Conservation (phyloP, 257 asterid species). For the Rauvolfia tetraphylla region DNA sequence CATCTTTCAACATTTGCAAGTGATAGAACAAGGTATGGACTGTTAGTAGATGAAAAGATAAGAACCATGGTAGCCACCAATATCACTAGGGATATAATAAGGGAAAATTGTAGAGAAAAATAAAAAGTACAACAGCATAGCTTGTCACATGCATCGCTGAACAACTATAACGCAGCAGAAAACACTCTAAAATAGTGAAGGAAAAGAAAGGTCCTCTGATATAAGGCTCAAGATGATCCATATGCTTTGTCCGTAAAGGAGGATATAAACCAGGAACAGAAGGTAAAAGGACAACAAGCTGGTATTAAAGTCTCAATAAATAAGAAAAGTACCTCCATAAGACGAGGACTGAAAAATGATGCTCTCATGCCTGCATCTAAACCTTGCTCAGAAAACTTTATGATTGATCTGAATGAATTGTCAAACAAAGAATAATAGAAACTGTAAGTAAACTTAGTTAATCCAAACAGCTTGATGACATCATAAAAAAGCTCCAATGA, state of each 20-base stretch:
- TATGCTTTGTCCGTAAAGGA: not conserved
- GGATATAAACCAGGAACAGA: not conserved
- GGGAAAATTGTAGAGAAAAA: constrained; percentile 1
- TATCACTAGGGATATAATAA: not conserved
- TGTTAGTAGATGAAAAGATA: not conserved
- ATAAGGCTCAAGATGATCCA: not conserved
- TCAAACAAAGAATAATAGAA: constrained; percentile 17
- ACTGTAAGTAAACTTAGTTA: constrained; percentile 1
- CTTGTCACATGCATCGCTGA: not conserved
- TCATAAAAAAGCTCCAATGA: not conserved
- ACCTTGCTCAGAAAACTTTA: constrained; percentile 83
- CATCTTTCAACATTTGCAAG: not conserved
- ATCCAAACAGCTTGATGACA: not conserved
- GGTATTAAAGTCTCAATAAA: not conserved
- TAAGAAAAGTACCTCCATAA: constrained; percentile 79
- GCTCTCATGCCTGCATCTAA: constrained; percentile 77
- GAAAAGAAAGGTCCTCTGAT: not conserved
- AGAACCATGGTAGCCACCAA: not conserved
- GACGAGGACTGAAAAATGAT: constrained; percentile 89
- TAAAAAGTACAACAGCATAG: not conserved
- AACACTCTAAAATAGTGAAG: not conserved
- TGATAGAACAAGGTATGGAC: not conserved
- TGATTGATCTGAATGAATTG: constrained; percentile 61
- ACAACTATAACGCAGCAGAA: not conserved
- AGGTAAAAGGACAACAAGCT: not conserved